phyloP scores from a whole-genome alignment of 1,284 basidiomycete genomes.

The Athelia sp. region DNA sequence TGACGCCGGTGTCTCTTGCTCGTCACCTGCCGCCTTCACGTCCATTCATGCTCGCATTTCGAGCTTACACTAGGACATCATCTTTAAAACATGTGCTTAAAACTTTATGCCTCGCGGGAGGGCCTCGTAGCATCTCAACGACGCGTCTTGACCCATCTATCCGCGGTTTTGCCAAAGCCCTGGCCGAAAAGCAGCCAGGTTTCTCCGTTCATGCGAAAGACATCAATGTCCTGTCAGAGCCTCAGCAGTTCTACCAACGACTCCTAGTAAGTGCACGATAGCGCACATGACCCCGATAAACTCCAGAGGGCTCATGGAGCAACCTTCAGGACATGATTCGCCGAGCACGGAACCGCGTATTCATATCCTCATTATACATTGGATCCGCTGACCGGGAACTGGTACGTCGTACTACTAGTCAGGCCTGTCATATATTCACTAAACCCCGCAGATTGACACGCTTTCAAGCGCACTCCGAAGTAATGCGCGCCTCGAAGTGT shows the following conservation, averaged over 20 bases:
- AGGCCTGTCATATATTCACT: conserved; percentile 3
- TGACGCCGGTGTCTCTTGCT: not conserved
- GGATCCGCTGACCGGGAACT: conserved; percentile 67
- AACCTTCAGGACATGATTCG: conserved; percentile 64
- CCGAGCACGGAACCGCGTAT: conserved; percentile 70
- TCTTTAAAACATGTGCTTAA: not conserved
- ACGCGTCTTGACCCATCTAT: conserved; percentile 8
- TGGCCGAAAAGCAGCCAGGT: conserved; percentile 32
- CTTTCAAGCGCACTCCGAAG: conserved; percentile 54
- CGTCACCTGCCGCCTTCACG: too few relatives aligned
- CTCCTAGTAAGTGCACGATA: conserved; percentile 29
- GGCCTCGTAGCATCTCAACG: conserved; percentile 1
- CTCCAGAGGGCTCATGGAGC: not conserved
- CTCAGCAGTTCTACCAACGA: conserved; percentile 31
- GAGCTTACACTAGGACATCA: not conserved
- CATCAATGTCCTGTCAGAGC: conserved; percentile 31
- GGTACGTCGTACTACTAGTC: conserved; percentile 36
- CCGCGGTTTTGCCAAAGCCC: conserved; percentile 11
- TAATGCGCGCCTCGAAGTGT: conserved; percentile 63
- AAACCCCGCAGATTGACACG: conserved; percentile 55
- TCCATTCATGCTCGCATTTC: not conserved
- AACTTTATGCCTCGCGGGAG: not conserved
- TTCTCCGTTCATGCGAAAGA: conserved; percentile 26
- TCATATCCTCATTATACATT: conserved; percentile 85
- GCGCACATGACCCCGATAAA: not conserved